phyloP scores from a whole-genome alignment of 768 basidiomycete species.

The Calocybe cyanea region DNA sequence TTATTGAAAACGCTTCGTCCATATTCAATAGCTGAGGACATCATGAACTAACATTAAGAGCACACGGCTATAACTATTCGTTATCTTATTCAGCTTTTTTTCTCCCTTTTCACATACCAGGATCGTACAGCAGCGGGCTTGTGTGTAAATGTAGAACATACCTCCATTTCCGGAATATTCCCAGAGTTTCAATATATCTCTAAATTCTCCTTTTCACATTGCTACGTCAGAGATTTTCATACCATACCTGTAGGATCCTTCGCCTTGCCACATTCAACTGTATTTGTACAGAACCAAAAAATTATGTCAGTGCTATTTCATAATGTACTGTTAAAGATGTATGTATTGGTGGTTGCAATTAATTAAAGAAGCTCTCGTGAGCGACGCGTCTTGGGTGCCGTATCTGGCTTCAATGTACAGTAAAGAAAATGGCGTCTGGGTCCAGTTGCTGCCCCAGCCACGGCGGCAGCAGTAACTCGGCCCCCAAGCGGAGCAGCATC shows the following conservation, averaged over 20 bases:
- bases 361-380: conserved; percentile 20
- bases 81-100: conserved; percentile 11
- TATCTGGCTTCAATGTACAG: conserved; percentile 69
- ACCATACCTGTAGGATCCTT: too few relatives aligned
- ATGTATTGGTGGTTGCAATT: neutral
- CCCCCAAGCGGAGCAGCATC: conserved; percentile 59
- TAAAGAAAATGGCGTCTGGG: conserved; percentile 84
- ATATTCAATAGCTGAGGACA: conserved; percentile 37
- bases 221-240: conserved; percentile 1
- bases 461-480: conserved; percentile 63
- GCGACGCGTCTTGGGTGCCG: conserved; percentile 29
- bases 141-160: conserved; percentile 2
- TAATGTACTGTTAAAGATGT: neutral
- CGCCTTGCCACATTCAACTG: too few relatives aligned
- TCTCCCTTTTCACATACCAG: neutral
- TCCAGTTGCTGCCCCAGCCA: conserved; percentile 58
- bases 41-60: conserved; percentile 7
- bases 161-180: too few relatives aligned
- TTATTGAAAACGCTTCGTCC: conserved; percentile 80
- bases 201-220: neutral
- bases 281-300: too few relatives aligned
- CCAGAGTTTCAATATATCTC: neutral
- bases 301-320: neutral
- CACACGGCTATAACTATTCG: conserved; percentile 16
- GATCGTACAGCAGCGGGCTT: neutral